phyloP scores from a whole-genome alignment of 257 asterid species.

The Ajuga chamaepitys region DNA sequence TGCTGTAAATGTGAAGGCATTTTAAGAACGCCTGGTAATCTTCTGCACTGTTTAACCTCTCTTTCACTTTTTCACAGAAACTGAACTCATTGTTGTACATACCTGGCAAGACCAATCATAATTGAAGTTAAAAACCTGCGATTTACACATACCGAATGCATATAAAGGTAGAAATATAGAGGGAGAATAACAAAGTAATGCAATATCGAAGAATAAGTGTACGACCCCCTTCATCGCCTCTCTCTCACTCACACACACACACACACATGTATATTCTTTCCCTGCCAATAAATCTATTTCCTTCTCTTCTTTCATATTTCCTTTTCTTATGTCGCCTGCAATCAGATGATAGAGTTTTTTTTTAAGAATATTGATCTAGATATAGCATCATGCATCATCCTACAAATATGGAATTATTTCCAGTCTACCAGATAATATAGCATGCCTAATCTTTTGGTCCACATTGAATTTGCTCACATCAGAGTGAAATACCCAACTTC shows the following conservation, averaged over 20 bases:
- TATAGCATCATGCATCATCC: background rate
- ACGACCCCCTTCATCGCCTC: background rate
- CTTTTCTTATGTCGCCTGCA: background rate
- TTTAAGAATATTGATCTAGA: background rate
- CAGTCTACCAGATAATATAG: background rate
- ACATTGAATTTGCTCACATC: background rate
- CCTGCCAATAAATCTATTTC: background rate
- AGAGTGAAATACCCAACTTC: slow-evolving; percentile 10
- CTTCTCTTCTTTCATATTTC: background rate
- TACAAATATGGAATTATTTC: background rate
- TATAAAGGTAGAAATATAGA: slow-evolving; percentile 2
- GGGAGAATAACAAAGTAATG: background rate
- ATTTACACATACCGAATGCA: background rate
- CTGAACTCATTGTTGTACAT: slow-evolving; percentile 64
- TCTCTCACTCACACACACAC: too few species aligned
- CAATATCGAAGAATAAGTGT: background rate
- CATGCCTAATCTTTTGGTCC: background rate
- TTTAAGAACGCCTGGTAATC: slow-evolving; percentile 96
- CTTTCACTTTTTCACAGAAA: slow-evolving; percentile 94
- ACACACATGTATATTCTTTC: too few species aligned
- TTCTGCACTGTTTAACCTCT: slow-evolving; percentile 63
- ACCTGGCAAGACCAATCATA: slow-evolving; percentile 44
- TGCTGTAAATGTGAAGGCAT: slow-evolving; percentile 92
- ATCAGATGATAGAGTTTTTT: background rate
- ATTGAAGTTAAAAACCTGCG: background rate